Evolutionary conservation across 2,329 filamentous ascomycete genomes (phyloP).

Genomic region (Cytospora paraplurivora): DNA sequence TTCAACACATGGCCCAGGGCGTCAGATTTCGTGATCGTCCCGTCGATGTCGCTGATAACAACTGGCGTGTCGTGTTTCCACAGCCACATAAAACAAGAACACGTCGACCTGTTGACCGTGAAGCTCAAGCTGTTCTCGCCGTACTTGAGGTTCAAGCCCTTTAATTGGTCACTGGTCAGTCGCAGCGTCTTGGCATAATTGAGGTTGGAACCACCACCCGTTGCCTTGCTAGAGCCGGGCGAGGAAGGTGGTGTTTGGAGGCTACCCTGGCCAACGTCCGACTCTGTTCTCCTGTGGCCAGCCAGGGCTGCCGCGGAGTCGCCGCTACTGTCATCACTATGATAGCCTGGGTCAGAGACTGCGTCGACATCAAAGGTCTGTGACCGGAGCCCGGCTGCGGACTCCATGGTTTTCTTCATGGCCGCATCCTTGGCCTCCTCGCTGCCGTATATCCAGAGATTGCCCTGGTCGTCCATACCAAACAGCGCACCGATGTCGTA

Average conservation of each 20-base stretch:
- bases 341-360: slow-evolving; percentile 89
- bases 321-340: slow-evolving; percentile 78
- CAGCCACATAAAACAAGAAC: slow-evolving; percentile 87
- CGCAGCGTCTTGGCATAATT: slow-evolving; percentile 97
- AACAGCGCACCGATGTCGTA: slow-evolving; percentile 97
- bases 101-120: slow-evolving; percentile 92
- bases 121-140: slow-evolving; percentile 96
- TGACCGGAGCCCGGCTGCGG: slow-evolving; percentile 50
- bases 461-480: slow-evolving; percentile 91
- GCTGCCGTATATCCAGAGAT: slow-evolving; percentile 99
- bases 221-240: slow-evolving; percentile 56
- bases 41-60: slow-evolving; percentile 97
- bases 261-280: slow-evolving; percentile 57
- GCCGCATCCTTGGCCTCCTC: slow-evolving; percentile 93
- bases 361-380: slow-evolving; percentile 71
- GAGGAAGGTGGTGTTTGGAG: slow-evolving; percentile 71
- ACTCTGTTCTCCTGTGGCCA: slow-evolving; percentile 66
- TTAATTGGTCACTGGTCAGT: slow-evolving; percentile 92
- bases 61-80: slow-evolving; percentile 92
- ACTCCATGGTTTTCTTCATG: slow-evolving; percentile 63
- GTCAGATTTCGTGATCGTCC: slow-evolving; percentile 97
- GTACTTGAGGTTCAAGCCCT: slow-evolving; percentile 75
- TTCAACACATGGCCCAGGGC: slow-evolving; percentile 91
- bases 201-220: slow-evolving; percentile 61
- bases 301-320: slow-evolving; percentile 46